Conservation (phyloP, 805 yeast genomes). For the Zygosaccharomyces rouxii region DNA sequence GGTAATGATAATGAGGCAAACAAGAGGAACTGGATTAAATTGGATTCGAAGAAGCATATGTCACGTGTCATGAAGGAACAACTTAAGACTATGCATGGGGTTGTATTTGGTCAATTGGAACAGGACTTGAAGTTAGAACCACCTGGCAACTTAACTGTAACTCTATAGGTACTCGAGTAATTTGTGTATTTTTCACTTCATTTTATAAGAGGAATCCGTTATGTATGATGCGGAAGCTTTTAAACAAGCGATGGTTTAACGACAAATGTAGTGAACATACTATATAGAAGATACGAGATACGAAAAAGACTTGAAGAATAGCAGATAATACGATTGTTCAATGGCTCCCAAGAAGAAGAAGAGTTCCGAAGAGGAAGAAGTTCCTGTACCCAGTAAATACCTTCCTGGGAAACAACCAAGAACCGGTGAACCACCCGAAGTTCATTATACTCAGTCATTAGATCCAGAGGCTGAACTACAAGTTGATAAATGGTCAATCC, state of each 20-base stretch:
- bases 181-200: neutral
- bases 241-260: neutral
- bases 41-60: constrained; percentile 14
- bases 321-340: neutral
- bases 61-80: constrained; percentile 10
- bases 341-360: constrained; percentile 27
- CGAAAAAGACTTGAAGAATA: too few species aligned
- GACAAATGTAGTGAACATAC: neutral
- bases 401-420: constrained; percentile 35
- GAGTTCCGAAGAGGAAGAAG: constrained; percentile 12
- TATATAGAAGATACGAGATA: neutral
- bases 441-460: constrained; percentile 29
- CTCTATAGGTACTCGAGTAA: constrained; percentile 10
- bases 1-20: constrained; percentile 41
- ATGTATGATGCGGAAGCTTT: constrained; percentile 1
- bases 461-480: constrained; percentile 33
- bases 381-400: constrained; percentile 19
- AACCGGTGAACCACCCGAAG: constrained; percentile 18
- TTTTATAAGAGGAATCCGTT: neutral
- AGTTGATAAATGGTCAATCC: constrained; percentile 32
- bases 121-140: constrained; percentile 18
- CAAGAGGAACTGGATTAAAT: constrained; percentile 9
- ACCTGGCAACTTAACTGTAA: constrained; percentile 19
- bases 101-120: constrained; percentile 15
- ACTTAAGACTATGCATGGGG: constrained; percentile 13